Base-by-base conservation (phyloP, 2,329 filamentous ascomycete species). In the Penicillium glabrum region DNA sequence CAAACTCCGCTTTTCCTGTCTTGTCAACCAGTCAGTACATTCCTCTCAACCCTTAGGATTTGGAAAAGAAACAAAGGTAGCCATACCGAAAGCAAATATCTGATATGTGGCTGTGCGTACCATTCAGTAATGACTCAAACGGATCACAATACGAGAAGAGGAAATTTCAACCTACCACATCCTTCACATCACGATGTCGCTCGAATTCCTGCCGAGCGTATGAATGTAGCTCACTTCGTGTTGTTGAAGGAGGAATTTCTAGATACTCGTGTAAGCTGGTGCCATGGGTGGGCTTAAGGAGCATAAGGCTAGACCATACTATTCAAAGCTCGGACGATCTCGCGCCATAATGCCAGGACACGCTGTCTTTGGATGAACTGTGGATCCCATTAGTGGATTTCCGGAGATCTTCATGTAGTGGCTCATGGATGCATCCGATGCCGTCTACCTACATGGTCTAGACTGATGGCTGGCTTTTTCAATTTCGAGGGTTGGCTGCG, bases 1-100 rank as follows among this genome's bases (percentile, higher is more conserved):
- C 75, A 48, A 79, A 79, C 57, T 80, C 78, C 2, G 77, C 63
- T 59, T 79, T 79, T 3, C 77, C 78, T 16, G 76, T 79, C 71
- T 77, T 43, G 24, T 29, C 26, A 13, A 53, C 49, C 27, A 23
- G 39, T 58, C 5, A 61, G 29, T 9, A 11, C 9, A 29, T 29
- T 11, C 7, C 27, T 29, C 27, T 31, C 3, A 14, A 5, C 11
- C 29, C 13, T 31, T 10, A 13, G 9, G 9, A 6, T 24, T 8
- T 9, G 3, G 13, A 29, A 33, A 43, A 50, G 13, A 35, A 45
- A 10, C 16, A 13, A 21, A 26, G 23, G 8, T 14, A 35, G 43
- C 52, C 69, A 37, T 69, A 77, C 74, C 63, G 75, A 79, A 54
- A 78, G 63, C 26, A 80, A 60, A 58, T 80, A 80, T 58, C 78